Percentiles rank a stretch among this genome's conserved stretches.
Evolutionary conservation across 1,139 yeast species (phyloP).

Genomic region (Taphrina sp.): DNA sequence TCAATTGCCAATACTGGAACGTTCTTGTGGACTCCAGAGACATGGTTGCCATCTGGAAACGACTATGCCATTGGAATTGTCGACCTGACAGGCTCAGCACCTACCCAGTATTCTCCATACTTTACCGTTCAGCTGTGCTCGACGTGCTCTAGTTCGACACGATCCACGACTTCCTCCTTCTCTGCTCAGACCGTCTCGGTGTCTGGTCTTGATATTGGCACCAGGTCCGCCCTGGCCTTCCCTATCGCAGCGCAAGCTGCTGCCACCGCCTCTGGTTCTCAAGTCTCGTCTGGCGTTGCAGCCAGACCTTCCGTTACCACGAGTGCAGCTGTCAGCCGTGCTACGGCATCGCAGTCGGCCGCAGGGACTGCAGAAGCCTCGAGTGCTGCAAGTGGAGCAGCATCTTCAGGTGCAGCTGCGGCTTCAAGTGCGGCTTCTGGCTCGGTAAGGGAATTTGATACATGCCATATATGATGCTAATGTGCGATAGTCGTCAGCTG

Average conservation of each 20-base stretch:
- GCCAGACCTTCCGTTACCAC: constrained; percentile 1
- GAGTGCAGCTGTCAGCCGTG: no score
- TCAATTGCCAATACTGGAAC: constrained; percentile 32
- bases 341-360: background rate
- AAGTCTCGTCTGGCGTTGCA: constrained; percentile 6
- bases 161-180: constrained; percentile 28
- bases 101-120: constrained; percentile 31
- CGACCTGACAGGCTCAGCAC: constrained; percentile 21
- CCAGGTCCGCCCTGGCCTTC: constrained; percentile 19
- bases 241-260: constrained; percentile 15
- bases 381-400: constrained; percentile 15
- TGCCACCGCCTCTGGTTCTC: constrained; percentile 20
- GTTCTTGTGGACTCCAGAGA: constrained; percentile 32
- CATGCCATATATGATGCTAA: no score
- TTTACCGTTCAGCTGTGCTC: constrained; percentile 34
- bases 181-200: constrained; percentile 32
- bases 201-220: constrained; percentile 30
- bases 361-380: no score
- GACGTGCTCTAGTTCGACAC: constrained; percentile 32
- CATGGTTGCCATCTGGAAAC: constrained; percentile 32
- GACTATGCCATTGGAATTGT: constrained; percentile 30
- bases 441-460: no score
- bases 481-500: no score
- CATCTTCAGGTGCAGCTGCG: constrained; percentile 1
- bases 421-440: no score